Percentiles rank a stretch among this genome's conserved stretches.
These are phyloP conservation scores for Litsea cubeba DNA, from an alignment of 164 flowering plant species.

Conservation along the genomic window DNA sequence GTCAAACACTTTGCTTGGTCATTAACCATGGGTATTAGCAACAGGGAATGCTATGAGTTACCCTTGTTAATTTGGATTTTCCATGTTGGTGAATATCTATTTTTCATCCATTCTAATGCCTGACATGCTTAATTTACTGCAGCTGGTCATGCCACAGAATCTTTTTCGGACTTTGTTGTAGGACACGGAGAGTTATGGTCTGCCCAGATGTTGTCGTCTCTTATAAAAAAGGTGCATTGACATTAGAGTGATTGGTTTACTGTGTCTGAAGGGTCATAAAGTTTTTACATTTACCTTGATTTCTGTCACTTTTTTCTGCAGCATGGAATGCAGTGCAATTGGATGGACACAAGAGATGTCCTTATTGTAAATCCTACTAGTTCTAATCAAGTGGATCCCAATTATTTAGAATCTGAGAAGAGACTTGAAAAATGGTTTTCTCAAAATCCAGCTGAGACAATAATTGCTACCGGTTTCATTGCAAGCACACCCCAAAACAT, in stretches of 20 bases:
- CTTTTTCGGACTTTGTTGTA: constrained; percentile 89
- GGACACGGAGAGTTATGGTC: constrained; percentile 99
- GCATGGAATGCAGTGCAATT: constrained; percentile 66
- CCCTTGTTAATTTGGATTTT: background rate
- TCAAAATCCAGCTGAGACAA: constrained; percentile 49
- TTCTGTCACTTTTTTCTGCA: constrained; percentile 24
- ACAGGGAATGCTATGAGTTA: background rate
- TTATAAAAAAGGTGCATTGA: constrained; percentile 58
- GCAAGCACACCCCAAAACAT: constrained; percentile 87
- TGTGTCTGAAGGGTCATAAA: background rate
- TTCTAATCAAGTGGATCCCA: constrained; percentile 95
- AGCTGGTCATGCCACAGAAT: constrained; percentile 99
- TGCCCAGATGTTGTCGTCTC: constrained; percentile 69
- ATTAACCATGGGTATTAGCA: background rate
- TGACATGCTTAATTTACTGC: constrained; percentile 23
- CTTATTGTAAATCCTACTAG: constrained; percentile 78
- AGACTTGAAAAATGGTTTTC: constrained; percentile 85
- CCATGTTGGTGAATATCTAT: background rate
- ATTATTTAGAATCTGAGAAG: constrained; percentile 59
- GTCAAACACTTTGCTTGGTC: background rate
- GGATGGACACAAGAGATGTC: constrained; percentile 99
- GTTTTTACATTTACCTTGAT: background rate
- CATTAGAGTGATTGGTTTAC: background rate
- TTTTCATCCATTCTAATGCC: background rate
- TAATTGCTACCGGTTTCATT: constrained; percentile 94